Evolutionary conservation across 345 rosid species (phyloP).

Genomic region (Erodium maritimum): DNA sequence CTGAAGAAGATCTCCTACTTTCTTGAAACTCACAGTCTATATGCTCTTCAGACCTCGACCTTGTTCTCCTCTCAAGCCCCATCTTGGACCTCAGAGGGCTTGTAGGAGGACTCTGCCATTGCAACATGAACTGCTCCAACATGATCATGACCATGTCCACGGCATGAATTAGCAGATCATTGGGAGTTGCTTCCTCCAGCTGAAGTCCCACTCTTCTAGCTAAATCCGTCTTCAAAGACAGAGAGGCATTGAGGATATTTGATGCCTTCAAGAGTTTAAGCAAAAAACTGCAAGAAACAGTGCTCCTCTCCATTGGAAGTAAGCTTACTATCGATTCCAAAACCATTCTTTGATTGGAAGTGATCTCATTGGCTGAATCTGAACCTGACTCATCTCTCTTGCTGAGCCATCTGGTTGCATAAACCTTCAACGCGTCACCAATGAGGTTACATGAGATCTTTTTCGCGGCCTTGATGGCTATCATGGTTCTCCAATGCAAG

Average conservation of each 20-base stretch:
- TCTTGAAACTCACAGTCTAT: conserved; percentile 73
- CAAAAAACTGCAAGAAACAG: conserved; percentile 72
- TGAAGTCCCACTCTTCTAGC: conserved; percentile 77
- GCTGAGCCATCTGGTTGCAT: conserved; percentile 82
- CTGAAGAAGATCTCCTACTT: conserved; percentile 90
- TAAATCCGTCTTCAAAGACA: conserved; percentile 63
- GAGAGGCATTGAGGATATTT: conserved; percentile 57
- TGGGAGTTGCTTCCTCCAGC: conserved; percentile 73
- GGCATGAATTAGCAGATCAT: conserved; percentile 76
- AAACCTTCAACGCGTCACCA: conserved; percentile 75
- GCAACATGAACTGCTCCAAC: conserved; percentile 78
- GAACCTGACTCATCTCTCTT: conserved; percentile 41
- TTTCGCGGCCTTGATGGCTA: conserved; percentile 74
- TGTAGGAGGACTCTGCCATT: conserved; percentile 90
- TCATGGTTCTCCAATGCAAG: conserved; percentile 84
- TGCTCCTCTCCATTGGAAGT: conserved; percentile 70
- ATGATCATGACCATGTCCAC: conserved; percentile 63
- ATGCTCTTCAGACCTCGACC: conserved; percentile 89
- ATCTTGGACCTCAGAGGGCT: conserved; percentile 69
- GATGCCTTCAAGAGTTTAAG: conserved; percentile 82
- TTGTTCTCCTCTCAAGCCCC: conserved; percentile 63
- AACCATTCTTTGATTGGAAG: conserved; percentile 57
- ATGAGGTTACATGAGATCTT: conserved; percentile 48
- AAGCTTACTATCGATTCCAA: conserved; percentile 80
- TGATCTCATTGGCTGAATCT: conserved; percentile 33